Evolutionary conservation across 164 flowering plant genomes (phyloP), one percentile per base, ranked within the genome.

Genomic region (Kingdonia uniflora): DNA sequence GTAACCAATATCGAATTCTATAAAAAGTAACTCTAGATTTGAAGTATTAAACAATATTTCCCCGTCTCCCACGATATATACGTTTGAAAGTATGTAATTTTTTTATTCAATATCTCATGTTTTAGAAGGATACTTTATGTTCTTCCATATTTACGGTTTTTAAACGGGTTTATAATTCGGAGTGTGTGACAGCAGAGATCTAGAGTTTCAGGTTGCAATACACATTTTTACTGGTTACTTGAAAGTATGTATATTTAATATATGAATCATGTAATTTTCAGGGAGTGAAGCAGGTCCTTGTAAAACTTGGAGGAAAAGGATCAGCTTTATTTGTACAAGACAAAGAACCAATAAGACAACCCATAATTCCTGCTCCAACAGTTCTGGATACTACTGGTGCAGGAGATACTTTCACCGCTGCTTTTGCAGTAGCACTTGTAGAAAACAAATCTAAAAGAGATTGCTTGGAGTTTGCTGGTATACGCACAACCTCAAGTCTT

Each of bases 301-400:
- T 88, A 49, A 92, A 92, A 71, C 97, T 92, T 41, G 99, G 99
- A 21, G 74, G 41, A 2, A 81, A 81, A 66, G 97, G 99, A 14
- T 92, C 99, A 2, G 95, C 86, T 54, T 62, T 92, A 38, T 92
- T 88, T 64, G 67, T 72, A 7, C 75, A 86, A 73, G 95, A 95
- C 42, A 80, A 86, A 57, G 77, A 80, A 51, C 85, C 97, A 46
- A 71, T 92, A 12, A 68, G 48, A 62, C 99, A 88, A 60, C 73
- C 91, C 11, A 74, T 81, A 43, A 72, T 88, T 55, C 40, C 81
- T 0, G 94, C 87, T 51, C 49, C 68, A 19, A 78, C 62, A 65
- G 95, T 88, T 20, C 42, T 88, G 12, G 99, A 88, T 60, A 88
- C 99, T 22, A 92, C 99, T 37, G 99, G 99, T 51, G 99, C 99